Conservation (phyloP, 176 grass and related monocot species). For the Oryza punctata region DNA sequence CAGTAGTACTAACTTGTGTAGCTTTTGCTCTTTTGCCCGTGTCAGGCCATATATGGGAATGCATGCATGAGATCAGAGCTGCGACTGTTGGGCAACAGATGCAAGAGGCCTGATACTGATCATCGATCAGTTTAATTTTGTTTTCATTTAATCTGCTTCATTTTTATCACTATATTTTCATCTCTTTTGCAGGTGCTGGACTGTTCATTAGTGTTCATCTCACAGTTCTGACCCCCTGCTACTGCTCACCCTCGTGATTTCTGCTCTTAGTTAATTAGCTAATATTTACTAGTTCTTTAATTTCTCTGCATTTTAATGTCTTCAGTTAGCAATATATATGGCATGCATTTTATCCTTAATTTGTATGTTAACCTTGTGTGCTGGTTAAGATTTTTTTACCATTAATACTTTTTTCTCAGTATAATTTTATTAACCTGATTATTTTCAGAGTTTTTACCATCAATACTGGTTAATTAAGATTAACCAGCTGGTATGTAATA, state of each 20-base stretch:
- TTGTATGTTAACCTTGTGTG: too few relatives aligned
- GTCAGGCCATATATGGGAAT: conserved; percentile 55
- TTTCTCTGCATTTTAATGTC: not conserved
- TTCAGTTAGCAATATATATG: not conserved
- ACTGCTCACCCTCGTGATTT: not conserved
- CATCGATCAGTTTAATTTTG: not conserved
- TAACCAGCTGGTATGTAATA: too few relatives aligned
- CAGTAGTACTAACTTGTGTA: conserved; percentile 7
- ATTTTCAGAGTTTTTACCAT: too few relatives aligned
- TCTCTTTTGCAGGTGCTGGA: not conserved
- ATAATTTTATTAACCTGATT: too few relatives aligned
- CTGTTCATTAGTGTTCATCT: conserved; percentile 19
- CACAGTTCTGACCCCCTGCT: not conserved
- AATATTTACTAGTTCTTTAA: not conserved
- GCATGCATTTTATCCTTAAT: not conserved
- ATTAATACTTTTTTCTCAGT: too few relatives aligned
- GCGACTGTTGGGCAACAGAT: conserved; percentile 62
- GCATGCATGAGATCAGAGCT: conserved; percentile 23
- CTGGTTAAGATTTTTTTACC: too few relatives aligned
- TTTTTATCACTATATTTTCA: not conserved
- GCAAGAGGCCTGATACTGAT: conserved; percentile 21
- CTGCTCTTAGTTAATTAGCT: not conserved
- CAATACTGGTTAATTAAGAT: too few relatives aligned
- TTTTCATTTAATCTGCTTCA: not conserved
- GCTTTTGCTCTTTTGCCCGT: conserved; percentile 38